Base-by-base conservation (phyloP, 495 filamentous ascomycete species). In the Wilcoxina mikolae region DNA sequence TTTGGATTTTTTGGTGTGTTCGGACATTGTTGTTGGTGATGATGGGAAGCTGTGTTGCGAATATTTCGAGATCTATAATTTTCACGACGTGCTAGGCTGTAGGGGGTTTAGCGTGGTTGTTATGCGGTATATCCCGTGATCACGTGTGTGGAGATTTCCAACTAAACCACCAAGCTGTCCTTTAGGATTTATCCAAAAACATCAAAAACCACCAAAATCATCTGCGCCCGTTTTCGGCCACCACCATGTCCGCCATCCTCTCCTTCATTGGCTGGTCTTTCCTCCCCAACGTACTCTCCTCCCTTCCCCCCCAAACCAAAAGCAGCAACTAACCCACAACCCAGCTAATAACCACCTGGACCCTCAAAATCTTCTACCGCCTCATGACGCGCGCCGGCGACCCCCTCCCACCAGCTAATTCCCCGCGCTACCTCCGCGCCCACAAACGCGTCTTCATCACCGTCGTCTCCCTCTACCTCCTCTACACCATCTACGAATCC, bases 401-500 rank as follows among this genome's bases (percentile, higher is more conserved):
- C 56, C 84, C 81, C 20, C 81, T 78, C 39, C 91, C 91, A 0
- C 71, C 75, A 31, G 87, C 84, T 0, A 82, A 84, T 54, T 78
- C 78, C 1, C 75, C 81, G 0, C 76, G 78, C 60, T 86, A 75
- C 62, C 70, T 72, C 56, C 75, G 77, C 17, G 84, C 94, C 68
- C 80, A 86, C 38, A 83, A 81, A 24, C 78, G 79, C 60, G 88
- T 94, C 67, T 81, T 90, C 67, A 82, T 88, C 66, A 67, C 78
- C 49, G 84, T 96, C 58, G 82, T 95, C 17, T 68, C 80, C 35
- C 65, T 77, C 42, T 98, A 96, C 70, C 82, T 98, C 18, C 70
- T 85, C 56, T 96, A 95, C 72, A 95, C 85, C 29, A 80, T 98
- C 60, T 95, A 88, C 71, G 90, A 96, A 70, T 82, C 84, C 53